Evolutionary conservation across 768 basidiomycete species (phyloP).

Genomic region (Chalciporus sphaerocephalus): DNA sequence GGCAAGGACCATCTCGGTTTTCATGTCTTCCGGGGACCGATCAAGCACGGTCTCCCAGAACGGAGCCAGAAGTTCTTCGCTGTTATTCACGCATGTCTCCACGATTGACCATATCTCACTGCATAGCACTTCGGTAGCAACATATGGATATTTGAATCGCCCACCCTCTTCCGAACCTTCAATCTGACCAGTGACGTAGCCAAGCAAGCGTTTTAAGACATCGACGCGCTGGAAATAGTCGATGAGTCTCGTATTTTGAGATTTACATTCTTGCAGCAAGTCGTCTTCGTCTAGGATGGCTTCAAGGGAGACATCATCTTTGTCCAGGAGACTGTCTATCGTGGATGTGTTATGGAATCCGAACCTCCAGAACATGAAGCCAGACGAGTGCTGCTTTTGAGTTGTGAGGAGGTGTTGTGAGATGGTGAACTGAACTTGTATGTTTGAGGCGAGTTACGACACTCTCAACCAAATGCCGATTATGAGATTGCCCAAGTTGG

Average conservation of each 20-base stretch:
- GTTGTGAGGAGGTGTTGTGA: conserved; percentile 6
- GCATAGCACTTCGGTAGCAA: conserved; percentile 92
- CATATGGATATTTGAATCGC: conserved; percentile 85
- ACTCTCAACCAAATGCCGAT: conserved; percentile 3
- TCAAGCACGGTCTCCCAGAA: conserved; percentile 92
- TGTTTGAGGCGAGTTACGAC: conserved; percentile 23
- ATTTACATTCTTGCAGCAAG: conserved; percentile 91
- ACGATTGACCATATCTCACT: conserved; percentile 95
- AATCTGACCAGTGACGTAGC: conserved; percentile 83
- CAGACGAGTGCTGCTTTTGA: conserved; percentile 19
- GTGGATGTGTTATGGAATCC: conserved; percentile 85
- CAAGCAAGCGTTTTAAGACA: conserved; percentile 73
- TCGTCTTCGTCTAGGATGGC: conserved; percentile 92
- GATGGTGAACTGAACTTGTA: conserved; percentile 1
- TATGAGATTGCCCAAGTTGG: conserved; percentile 27
- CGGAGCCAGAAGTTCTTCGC: conserved; percentile 67
- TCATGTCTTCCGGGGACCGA: conserved; percentile 79
- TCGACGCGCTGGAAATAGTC: conserved; percentile 83
- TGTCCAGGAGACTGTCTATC: conserved; percentile 87
- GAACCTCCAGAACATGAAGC: conserved; percentile 60
- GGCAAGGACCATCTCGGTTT: conserved; percentile 80
- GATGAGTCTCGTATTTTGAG: conserved; percentile 84
- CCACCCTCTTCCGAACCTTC: conserved; percentile 77
- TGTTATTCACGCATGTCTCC: conserved; percentile 76
- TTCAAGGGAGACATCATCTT: conserved; percentile 85